Evolutionary conservation across 768 basidiomycete species (phyloP).

Genomic region (Lyophyllum decastes): DNA sequence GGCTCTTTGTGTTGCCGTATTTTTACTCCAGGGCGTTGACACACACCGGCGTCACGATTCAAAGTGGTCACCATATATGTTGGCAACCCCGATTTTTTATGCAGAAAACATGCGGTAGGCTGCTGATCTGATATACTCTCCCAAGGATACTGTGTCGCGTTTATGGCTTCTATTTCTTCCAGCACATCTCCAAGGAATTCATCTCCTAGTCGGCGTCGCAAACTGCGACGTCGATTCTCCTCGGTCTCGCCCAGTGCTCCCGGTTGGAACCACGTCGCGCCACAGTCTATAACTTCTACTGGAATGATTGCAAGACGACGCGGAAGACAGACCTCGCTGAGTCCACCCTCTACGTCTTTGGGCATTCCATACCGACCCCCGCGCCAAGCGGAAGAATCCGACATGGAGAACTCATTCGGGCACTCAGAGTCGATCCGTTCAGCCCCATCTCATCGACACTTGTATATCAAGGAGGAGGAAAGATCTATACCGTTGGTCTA

Average conservation of each 20-base stretch:
- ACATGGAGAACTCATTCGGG: conserved; percentile 26
- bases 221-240: conserved; percentile 34
- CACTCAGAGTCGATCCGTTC: conserved; percentile 13
- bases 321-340: conserved; percentile 26
- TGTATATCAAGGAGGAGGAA: conserved; percentile 20
- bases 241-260: conserved; percentile 24
- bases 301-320: conserved; percentile 20
- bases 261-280: conserved; percentile 24
- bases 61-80: background rate
- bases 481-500: conserved; percentile 53
- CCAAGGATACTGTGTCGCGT: background rate
- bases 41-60: background rate
- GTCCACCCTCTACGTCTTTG: conserved; percentile 25
- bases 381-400: conserved; percentile 28
- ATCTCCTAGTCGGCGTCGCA: conserved; percentile 27
- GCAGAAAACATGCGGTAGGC: background rate
- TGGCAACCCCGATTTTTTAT: background rate
- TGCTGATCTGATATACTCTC: background rate
- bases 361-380: conserved; percentile 21
- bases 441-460: conserved; percentile 15
- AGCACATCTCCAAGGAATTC: conserved; percentile 18
- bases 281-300: conserved; percentile 26
- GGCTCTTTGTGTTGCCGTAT: background rate
- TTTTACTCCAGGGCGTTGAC: background rate
- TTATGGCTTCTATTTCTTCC: background rate